Conservation (phyloP, 2,329 filamentous ascomycete genomes). For the Neofusicoccum sp. region DNA sequence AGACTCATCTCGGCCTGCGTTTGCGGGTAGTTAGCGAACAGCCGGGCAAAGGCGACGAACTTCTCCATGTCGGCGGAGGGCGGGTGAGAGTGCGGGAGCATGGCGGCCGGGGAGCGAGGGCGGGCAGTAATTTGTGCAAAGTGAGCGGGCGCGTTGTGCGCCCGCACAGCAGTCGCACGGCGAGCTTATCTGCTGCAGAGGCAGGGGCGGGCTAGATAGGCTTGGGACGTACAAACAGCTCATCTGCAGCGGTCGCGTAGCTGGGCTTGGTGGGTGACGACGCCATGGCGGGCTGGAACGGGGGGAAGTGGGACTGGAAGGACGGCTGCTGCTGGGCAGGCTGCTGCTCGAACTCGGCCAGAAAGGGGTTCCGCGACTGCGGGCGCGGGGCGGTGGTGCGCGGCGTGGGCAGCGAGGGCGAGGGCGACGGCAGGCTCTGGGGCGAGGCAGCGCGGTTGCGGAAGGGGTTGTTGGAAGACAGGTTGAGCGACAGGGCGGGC, state of each 20-base stretch:
- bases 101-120: not conserved
- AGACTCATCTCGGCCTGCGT: constrained; percentile 68
- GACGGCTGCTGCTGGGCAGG: not conserved
- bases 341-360: constrained; percentile 38
- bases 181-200: constrained; percentile 15
- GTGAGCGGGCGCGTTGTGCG: not conserved
- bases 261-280: constrained; percentile 36
- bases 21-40: constrained; percentile 47
- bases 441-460: constrained; percentile 72
- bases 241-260: constrained; percentile 60
- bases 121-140: not conserved
- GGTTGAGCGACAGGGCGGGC: constrained; percentile 63
- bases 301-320: constrained; percentile 16
- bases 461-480: constrained; percentile 77
- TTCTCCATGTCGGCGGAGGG: constrained; percentile 37
- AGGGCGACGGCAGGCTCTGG: constrained; percentile 29
- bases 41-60: constrained; percentile 41
- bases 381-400: constrained; percentile 53
- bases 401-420: constrained; percentile 42
- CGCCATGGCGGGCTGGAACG: not conserved
- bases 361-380: constrained; percentile 74
- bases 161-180: constrained; percentile 12
- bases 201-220: constrained; percentile 23
- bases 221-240: constrained; percentile 72
- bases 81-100: constrained; percentile 10